Evolutionary conservation across 78 protist genomes (phyloP).

Genomic region (Chrysochromulina tobinii): DNA sequence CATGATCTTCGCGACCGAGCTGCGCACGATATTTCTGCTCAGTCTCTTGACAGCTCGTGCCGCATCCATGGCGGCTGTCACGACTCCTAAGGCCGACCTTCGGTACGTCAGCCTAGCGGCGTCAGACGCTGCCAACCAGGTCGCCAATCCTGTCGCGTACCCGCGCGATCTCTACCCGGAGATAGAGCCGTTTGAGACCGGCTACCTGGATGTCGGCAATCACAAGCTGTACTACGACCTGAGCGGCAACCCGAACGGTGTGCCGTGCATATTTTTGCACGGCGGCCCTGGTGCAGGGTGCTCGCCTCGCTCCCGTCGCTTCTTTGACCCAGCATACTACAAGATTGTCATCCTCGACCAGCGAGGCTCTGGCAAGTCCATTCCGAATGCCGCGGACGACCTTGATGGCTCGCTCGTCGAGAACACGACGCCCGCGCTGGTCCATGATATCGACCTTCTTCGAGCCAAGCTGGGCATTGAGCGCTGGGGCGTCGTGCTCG

Average conservation of each 20-base stretch:
- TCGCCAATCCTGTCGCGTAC: too few species aligned
- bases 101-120: too few species aligned
- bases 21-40: too few species aligned
- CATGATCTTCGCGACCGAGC: too few species aligned
- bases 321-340: conserved; percentile 73
- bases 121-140: too few species aligned
- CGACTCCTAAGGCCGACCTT: too few species aligned
- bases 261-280: background rate
- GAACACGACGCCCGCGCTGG: conserved; percentile 81
- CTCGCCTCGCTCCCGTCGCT: conserved; percentile 41
- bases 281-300: conserved; percentile 10
- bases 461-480: conserved; percentile 3
- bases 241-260: background rate
- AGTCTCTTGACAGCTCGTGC: too few species aligned
- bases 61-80: too few species aligned
- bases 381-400: conserved; percentile 49
- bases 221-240: background rate
- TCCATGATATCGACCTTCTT: conserved; percentile 74
- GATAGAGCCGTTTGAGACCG: too few species aligned
- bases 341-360: conserved; percentile 80
- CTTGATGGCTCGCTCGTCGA: conserved; percentile 37
- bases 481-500: conserved; percentile 52
- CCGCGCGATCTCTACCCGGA: too few species aligned
- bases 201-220: background rate
- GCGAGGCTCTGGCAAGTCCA: conserved; percentile 80